Percentiles rank a stretch among this genome's conserved stretches.
phyloP scores from a whole-genome alignment of 2,329 filamentous ascomycete genomes.

The Aspergillus pseudoterreus region DNA sequence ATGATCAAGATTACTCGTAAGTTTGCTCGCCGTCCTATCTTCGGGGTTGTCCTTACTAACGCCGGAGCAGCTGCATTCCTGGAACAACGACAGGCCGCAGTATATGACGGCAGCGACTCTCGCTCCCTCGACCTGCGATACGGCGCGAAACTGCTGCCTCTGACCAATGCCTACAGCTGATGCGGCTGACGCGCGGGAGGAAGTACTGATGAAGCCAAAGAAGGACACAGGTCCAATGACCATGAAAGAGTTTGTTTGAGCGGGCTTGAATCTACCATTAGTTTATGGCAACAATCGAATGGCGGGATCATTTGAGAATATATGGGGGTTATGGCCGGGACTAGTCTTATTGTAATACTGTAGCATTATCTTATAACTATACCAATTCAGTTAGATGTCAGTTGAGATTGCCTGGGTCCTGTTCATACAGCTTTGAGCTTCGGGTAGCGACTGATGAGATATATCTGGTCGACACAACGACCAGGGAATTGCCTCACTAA shows the following conservation, averaged over 20 bases:
- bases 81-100: slow-evolving; percentile 34
- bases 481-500: no score
- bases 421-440: no score
- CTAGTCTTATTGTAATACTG: background rate
- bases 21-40: slow-evolving; percentile 11
- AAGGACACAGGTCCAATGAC: slow-evolving; percentile 3
- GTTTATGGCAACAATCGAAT: background rate
- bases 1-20: slow-evolving; percentile 39
- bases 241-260: slow-evolving; percentile 2
- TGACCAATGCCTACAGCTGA: slow-evolving; percentile 22
- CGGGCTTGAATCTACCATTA: background rate
- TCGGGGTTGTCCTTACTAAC: background rate
- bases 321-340: background rate
- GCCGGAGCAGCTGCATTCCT: slow-evolving; percentile 30
- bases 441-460: no score
- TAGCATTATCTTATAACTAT: background rate
- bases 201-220: slow-evolving; percentile 2
- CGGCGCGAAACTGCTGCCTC: slow-evolving; percentile 32
- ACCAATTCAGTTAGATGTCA: background rate
- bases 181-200: slow-evolving; percentile 3
- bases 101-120: slow-evolving; percentile 38
- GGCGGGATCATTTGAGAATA: slow-evolving; percentile 1
- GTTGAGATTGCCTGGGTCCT: no score
- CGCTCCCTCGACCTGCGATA: slow-evolving; percentile 42
- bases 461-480: no score